Conservation (phyloP, 208 protist species). For the Phytomonas sp. region DNA sequence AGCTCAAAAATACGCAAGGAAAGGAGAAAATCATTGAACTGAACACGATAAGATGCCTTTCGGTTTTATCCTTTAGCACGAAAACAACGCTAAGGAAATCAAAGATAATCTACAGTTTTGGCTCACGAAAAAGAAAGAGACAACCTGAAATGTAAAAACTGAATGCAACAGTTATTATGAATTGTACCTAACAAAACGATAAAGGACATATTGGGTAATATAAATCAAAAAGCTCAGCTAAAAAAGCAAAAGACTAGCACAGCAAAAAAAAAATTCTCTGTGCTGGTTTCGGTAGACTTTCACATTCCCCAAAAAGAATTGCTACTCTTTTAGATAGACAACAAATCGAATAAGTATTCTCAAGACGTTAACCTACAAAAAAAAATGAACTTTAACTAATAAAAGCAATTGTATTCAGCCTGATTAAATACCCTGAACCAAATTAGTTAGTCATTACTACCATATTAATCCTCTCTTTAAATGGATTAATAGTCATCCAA, state of each 20-base stretch:
- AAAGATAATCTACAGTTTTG: neutral
- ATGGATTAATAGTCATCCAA: neutral
- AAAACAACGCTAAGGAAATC: neutral
- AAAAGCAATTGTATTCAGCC: neutral
- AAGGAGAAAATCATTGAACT: neutral
- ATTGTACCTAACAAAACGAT: conserved; percentile 3
- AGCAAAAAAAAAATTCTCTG: neutral
- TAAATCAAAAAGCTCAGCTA: neutral
- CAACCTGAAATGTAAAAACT: neutral
- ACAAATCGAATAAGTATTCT: neutral
- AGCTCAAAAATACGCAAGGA: neutral
- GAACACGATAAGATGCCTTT: neutral
- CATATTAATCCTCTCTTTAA: neutral
- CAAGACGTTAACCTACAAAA: neutral
- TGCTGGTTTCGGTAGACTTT: neutral
- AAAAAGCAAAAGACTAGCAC: conserved; percentile 9
- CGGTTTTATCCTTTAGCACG: neutral
- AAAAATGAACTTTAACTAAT: neutral
- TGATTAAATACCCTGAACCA: neutral
- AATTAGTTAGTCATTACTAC: neutral
- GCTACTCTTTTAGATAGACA: neutral
- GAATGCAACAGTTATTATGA: neutral
- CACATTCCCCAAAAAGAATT: neutral
- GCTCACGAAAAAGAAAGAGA: neutral
- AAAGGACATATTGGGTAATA: conserved; percentile 9